Evolutionary conservation across 1,284 basidiomycete species (phyloP).

Genomic region (Austroboletus olivaceoglutinosus): DNA sequence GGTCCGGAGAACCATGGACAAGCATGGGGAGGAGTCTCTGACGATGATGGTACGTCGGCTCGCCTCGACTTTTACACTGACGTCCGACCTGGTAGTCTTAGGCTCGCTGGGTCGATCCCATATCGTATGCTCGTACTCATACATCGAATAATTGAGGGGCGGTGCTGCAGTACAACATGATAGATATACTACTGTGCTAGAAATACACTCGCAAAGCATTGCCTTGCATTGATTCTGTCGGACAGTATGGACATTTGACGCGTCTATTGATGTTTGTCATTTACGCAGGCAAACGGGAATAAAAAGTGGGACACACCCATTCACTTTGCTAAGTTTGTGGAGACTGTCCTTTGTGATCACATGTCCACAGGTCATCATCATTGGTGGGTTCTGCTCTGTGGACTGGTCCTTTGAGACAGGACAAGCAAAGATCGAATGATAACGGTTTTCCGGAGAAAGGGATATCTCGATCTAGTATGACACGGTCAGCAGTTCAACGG

Average conservation of each 20-base stretch:
- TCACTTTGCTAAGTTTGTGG: conserved; percentile 80
- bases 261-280: conserved; percentile 45
- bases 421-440: conserved; percentile 97
- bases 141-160: not conserved
- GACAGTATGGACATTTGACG: conserved; percentile 89
- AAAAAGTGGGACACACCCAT: conserved; percentile 59
- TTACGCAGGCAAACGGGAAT: not conserved
- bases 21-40: conserved; percentile 60
- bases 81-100: conserved; percentile 4
- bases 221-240: conserved; percentile 62
- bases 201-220: conserved; percentile 72
- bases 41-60: conserved; percentile 53
- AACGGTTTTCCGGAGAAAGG: conserved; percentile 79
- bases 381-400: conserved; percentile 90
- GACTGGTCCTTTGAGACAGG: conserved; percentile 98
- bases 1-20: conserved; percentile 45
- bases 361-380: conserved; percentile 97
- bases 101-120: conserved; percentile 33
- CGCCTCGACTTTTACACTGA: too few species aligned
- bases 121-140: not conserved
- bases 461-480: conserved; percentile 88
- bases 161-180: conserved; percentile 12
- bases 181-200: conserved; percentile 37
- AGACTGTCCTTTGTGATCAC: conserved; percentile 89
- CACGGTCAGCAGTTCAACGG: conserved; percentile 3